These are phyloP conservation scores for Ophiobolus disseminans DNA, from an alignment of 2,329 filamentous ascomycete genomes.

Conservation along the genomic window DNA sequence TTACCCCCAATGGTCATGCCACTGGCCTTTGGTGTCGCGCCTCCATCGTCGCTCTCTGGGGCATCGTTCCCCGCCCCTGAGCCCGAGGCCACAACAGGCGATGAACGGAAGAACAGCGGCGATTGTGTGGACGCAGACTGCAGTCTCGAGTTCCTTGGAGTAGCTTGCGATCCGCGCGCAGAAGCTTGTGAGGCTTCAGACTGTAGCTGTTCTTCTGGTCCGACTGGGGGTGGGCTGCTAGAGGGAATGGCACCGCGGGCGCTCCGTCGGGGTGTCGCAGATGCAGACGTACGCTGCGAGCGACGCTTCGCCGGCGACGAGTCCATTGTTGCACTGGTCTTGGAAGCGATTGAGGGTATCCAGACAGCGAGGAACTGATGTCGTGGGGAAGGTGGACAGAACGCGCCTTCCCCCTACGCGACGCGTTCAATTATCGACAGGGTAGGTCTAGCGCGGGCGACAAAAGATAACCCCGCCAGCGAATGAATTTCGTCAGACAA, in stretches of 20 bases:
- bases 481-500: slow-evolving; percentile 27
- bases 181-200: slow-evolving; percentile 51
- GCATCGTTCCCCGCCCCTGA: slow-evolving; percentile 51
- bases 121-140: slow-evolving; percentile 63
- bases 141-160: slow-evolving; percentile 56
- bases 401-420: slow-evolving; percentile 29
- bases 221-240: slow-evolving; percentile 55
- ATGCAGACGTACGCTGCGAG: slow-evolving; percentile 61
- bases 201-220: slow-evolving; percentile 53
- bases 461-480: slow-evolving; percentile 17
- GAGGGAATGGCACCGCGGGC: slow-evolving; percentile 61
- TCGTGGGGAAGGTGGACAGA: slow-evolving; percentile 22
- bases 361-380: slow-evolving; percentile 12
- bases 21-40: slow-evolving; percentile 75
- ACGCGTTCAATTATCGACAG: slow-evolving; percentile 34
- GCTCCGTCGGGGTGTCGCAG: slow-evolving; percentile 62
- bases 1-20: slow-evolving; percentile 68
- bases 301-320: slow-evolving; percentile 68
- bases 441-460: slow-evolving; percentile 17
- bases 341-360: neutral
- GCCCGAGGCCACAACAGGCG: slow-evolving; percentile 57
- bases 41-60: slow-evolving; percentile 60
- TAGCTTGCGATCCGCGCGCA: slow-evolving; percentile 50
- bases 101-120: slow-evolving; percentile 78
- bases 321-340: slow-evolving; percentile 54